Conservation (phyloP, 495 filamentous ascomycete genomes). For the Penicillium coprophilum region DNA sequence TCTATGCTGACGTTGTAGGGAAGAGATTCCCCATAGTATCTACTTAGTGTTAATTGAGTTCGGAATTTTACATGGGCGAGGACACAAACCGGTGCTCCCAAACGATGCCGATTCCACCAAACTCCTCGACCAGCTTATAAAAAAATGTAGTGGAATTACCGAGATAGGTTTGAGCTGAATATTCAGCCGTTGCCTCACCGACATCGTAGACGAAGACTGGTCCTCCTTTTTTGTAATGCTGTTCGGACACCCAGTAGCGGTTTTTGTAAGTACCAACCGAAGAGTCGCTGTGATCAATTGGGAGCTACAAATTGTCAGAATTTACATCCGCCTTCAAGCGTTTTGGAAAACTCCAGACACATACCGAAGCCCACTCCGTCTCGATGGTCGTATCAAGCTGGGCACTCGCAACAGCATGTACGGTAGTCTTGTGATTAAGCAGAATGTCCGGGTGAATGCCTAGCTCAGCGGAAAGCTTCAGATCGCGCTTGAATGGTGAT, state of each 20-base stretch:
- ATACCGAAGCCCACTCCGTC: constrained; percentile 30
- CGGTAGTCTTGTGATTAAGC: constrained; percentile 10
- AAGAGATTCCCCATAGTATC: constrained; percentile 53
- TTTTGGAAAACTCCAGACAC: not conserved
- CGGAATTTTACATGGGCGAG: not conserved
- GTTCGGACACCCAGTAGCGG: constrained; percentile 55
- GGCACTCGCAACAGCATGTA: constrained; percentile 7
- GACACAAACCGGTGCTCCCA: constrained; percentile 57
- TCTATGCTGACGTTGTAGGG: constrained; percentile 46
- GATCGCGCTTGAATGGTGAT: constrained; percentile 18
- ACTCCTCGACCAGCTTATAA: constrained; percentile 42
- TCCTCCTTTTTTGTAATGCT: constrained; percentile 49
- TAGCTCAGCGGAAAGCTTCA: constrained; percentile 28
- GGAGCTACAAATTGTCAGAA: constrained; percentile 34
- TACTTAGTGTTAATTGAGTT: constrained; percentile 17
- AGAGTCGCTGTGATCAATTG: constrained; percentile 45
- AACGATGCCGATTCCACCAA: constrained; percentile 53
- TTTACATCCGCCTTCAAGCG: not conserved
- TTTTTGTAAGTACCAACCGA: constrained; percentile 51
- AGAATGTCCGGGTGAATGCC: constrained; percentile 26
- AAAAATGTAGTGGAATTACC: constrained; percentile 45
- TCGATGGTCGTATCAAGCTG: constrained; percentile 1
- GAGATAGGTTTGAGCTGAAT: constrained; percentile 28
- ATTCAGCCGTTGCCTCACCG: constrained; percentile 45
- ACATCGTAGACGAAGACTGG: constrained; percentile 56